Evolutionary conservation across 2,329 filamentous ascomycete genomes (phyloP).

Genomic region (Chaetomiaceae sp.): DNA sequence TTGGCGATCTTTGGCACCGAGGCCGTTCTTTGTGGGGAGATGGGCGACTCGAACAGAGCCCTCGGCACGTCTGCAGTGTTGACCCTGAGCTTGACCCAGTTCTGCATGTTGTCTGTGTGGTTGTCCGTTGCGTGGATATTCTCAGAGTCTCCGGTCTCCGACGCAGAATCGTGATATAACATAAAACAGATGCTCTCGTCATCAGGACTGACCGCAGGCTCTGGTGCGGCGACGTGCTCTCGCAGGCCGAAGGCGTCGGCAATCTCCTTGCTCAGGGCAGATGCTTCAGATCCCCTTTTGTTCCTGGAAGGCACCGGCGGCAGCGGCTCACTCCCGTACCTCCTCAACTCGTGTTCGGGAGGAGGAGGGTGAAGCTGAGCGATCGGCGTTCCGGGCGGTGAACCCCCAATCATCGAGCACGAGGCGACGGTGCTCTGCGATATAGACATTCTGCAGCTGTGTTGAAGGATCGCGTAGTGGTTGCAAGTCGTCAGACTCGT

Average conservation of each 20-base stretch:
- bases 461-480: neutral
- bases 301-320: conserved; percentile 23
- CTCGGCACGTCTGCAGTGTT: neutral
- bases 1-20: conserved; percentile 21
- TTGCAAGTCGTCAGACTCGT: neutral
- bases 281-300: conserved; percentile 16
- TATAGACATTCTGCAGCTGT: neutral
- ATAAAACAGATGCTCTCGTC: conserved; percentile 8
- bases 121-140: conserved; percentile 10
- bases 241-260: conserved; percentile 20
- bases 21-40: conserved; percentile 23
- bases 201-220: neutral
- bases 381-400: neutral
- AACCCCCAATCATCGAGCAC: neutral
- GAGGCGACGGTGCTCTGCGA: neutral
- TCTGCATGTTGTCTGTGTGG: neutral
- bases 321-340: conserved; percentile 28
- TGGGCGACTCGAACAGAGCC: conserved; percentile 13
- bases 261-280: conserved; percentile 24
- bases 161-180: conserved; percentile 2
- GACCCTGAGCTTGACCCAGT: neutral
- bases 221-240: conserved; percentile 11
- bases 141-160: conserved; percentile 11
- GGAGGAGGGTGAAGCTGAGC: conserved; percentile 4
- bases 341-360: conserved; percentile 14